Percentiles rank a stretch among this genome's conserved stretches.
Evolutionary conservation across 78 protist genomes (phyloP).

Genomic region (Capsaspora owczarzaki): DNA sequence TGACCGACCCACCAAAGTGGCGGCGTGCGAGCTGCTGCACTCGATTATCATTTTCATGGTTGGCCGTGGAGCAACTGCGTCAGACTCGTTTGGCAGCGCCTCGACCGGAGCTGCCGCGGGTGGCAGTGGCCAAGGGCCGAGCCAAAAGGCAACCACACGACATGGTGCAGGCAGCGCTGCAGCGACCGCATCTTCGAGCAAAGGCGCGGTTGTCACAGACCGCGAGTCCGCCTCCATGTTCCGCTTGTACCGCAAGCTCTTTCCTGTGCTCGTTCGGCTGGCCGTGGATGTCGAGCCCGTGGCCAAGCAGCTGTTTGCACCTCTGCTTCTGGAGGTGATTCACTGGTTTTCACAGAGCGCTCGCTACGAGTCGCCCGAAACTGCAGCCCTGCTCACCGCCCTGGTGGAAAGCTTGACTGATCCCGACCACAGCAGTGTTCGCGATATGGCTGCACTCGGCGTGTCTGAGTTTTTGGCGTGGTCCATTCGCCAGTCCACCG

Average conservation of each 20-base stretch:
- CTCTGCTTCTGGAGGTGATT: slow-evolving; percentile 53
- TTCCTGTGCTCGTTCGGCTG: slow-evolving; percentile 54
- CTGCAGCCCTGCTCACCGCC: slow-evolving; percentile 39
- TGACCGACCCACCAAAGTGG: slow-evolving; percentile 61
- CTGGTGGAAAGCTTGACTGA: slow-evolving; percentile 48
- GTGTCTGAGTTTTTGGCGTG: slow-evolving; percentile 51
- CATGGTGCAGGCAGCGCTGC: too few relatives aligned
- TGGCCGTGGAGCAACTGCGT: too few relatives aligned
- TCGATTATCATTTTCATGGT: slow-evolving; percentile 46
- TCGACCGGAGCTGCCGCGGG: too few relatives aligned
- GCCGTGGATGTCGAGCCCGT: slow-evolving; percentile 66
- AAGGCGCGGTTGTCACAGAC: too few relatives aligned
- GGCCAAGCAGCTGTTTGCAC: slow-evolving; percentile 58
- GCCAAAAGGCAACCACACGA: too few relatives aligned
- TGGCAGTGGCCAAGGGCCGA: not conserved
- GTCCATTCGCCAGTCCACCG: slow-evolving; percentile 34
- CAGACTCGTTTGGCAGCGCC: too few relatives aligned
- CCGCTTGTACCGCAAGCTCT: slow-evolving; percentile 21
- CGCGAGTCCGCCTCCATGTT: not conserved
- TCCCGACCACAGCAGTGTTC: slow-evolving; percentile 34
- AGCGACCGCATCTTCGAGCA: too few relatives aligned
- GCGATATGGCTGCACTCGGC: slow-evolving; percentile 55
- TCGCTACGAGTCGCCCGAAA: slow-evolving; percentile 36
- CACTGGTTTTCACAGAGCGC: slow-evolving; percentile 57
- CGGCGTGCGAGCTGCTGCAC: slow-evolving; percentile 76